phyloP scores from a whole-genome alignment of 441 rosid species.

The Syzygium syzygioides region DNA sequence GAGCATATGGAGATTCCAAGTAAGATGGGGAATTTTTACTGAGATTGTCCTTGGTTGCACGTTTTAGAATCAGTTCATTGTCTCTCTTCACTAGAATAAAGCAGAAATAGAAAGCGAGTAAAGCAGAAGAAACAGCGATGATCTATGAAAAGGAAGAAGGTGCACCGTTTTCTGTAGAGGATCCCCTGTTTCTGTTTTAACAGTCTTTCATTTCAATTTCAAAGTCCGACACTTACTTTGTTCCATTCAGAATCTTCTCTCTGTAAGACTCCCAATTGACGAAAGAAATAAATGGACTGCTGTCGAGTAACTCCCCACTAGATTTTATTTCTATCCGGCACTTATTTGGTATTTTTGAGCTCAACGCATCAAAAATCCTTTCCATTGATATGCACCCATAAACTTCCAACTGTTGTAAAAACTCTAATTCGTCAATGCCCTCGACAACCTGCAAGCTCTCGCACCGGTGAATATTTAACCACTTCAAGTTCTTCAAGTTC shows the following conservation, averaged over 20 bases:
- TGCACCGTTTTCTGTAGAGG: not conserved
- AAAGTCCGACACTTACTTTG: not conserved
- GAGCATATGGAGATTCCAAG: not conserved
- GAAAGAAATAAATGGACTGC: fast-evolving
- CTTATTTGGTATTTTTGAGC: too few relatives aligned
- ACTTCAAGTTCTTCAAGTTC: too few relatives aligned
- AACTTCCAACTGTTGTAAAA: too few relatives aligned
- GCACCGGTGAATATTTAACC: fast-evolving
- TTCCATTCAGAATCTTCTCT: too few relatives aligned
- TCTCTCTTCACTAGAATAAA: not conserved
- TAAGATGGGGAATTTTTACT: not conserved
- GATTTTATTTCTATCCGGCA: fast-evolving
- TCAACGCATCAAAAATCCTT: too few relatives aligned
- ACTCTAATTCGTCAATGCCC: too few relatives aligned
- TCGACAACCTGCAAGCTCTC: too few relatives aligned
- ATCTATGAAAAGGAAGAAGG: not conserved
- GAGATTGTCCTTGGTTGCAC: not conserved
- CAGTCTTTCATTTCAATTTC: fast-evolving
- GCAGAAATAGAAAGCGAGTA: not conserved
- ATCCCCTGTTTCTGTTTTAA: not conserved
- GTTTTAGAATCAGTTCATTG: not conserved
- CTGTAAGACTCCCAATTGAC: too few relatives aligned
- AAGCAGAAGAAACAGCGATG: not conserved
- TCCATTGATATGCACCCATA: too few relatives aligned
- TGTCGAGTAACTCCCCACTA: too few relatives aligned